Evolutionary conservation across 257 asterid genomes (phyloP), one percentile per base, ranked within the genome.

Genomic region (Orobanche coerulescens): DNA sequence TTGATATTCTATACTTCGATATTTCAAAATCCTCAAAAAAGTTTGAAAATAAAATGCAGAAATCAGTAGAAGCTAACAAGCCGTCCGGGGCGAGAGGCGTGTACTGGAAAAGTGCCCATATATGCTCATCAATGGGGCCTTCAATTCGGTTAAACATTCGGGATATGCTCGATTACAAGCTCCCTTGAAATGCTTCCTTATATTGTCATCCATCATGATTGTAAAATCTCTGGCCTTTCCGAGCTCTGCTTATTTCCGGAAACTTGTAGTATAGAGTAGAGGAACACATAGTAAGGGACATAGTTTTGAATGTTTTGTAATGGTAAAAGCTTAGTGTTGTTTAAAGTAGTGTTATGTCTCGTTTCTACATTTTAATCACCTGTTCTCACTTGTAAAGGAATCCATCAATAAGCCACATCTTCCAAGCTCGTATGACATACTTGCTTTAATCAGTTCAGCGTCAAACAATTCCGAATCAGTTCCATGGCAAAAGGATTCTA

Each of bases 61-160:
- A 75, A 86, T 86, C 98, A 20, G 84, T 93, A 30, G 98, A 93
- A 74, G 25, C 95, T 62, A 93, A 93, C 95, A 88, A 72, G 78
- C 98, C 97, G 66, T 46, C 89, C 0, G 98, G 95, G 34, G 98
- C 95, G 13, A 93, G 82, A 74, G 97, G 97, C 2, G 83, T 84
- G 46, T 93, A 88, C 82, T 89, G 98, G 97, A 93, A 80, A 76
- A 92, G 91, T 57, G 98, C 95, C 14, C 90, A 86, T 43, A 72
- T 92, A 63, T 92, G 98, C 71, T 82, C 98, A 2, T 88, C 97
- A 0, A 89, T 92, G 97, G 98, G 97, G 67, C 98, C 98, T 28
- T 92, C 98, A 10, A 80, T 92, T 71, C 82, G 91, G 73, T 79
- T 92, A 74, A 92, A 81, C 70, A 75, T 81, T 31, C 82, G 74